Percentiles rank a stretch among this genome's conserved stretches.
These are phyloP conservation scores for Suhomyces chickasaworum DNA, from an alignment of 1,139 yeast species.

Conservation along the genomic window DNA sequence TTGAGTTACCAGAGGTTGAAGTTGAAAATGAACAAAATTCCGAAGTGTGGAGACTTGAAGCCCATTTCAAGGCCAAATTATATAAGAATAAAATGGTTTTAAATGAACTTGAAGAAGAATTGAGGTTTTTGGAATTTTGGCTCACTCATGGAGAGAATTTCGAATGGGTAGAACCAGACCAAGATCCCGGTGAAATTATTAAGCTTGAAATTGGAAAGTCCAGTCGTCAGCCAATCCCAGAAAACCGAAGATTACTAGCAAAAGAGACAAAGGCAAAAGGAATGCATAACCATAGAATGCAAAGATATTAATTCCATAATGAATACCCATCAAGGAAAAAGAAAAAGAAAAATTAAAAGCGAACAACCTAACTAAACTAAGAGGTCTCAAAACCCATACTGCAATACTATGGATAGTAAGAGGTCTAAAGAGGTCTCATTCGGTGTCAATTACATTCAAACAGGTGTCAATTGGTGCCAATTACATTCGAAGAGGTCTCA, in stretches of 20 bases:
- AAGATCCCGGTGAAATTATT: constrained; percentile 62
- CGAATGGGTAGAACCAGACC: constrained; percentile 80
- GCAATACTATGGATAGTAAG: too few relatives aligned
- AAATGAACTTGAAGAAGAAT: constrained; percentile 38
- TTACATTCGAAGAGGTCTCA: too few relatives aligned
- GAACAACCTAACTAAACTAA: too few relatives aligned
- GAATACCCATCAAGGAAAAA: too few relatives aligned
- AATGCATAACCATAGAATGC: too few relatives aligned
- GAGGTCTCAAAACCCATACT: neutral
- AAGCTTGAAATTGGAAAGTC: constrained; percentile 12
- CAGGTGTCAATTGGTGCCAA: too few relatives aligned
- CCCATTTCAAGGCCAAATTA: constrained; percentile 29
- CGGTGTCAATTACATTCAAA: too few relatives aligned
- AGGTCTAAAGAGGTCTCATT: too few relatives aligned
- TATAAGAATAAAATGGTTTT: constrained; percentile 33
- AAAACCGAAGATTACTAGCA: neutral
- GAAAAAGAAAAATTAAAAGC: too few relatives aligned
- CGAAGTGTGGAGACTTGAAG: constrained; percentile 20
- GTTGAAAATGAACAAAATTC: constrained; percentile 12
- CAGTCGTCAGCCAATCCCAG: neutral
- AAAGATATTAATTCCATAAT: too few relatives aligned
- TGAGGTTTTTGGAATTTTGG: constrained; percentile 42
- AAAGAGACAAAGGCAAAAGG: too few relatives aligned
- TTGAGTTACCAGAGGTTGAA: constrained; percentile 28
- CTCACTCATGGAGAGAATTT: constrained; percentile 44